Base-by-base conservation (phyloP, 148 eudicot genomes). In the Fagopyrum tataricum region DNA sequence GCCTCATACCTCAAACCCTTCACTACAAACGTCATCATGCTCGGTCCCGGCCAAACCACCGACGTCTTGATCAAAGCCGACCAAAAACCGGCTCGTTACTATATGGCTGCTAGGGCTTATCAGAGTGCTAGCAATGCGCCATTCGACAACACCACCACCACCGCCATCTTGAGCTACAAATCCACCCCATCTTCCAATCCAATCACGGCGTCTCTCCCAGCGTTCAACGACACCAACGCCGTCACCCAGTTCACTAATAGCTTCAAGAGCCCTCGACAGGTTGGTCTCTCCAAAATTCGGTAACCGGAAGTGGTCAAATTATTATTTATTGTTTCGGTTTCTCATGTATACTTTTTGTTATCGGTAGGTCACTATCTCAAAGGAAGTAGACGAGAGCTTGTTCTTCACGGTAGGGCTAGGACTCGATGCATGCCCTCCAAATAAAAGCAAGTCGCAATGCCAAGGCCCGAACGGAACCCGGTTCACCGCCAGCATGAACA, bases 101-200 rank as follows among this genome's bases (percentile, higher is more conserved):
- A 75, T 61, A 75, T 75, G 77, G 77, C 77, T 9, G 77, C 72
- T 6, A 64, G 43, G 17, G 18, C 77, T n/a, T 75, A 75, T 47
- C 67, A 46, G 14, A 75, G 72, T 23, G 58, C 44, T 61, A 24
- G 10, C 14, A 41, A 41, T 17, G 72, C 67, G 0, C 41, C 77
- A 24, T 75, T 44, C 26, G 77, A 75, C 46, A 75, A 75, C 23
- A 75, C 77, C 56, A 75, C 77, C 7, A 9, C 71, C 4, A 75
- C 77, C 47, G 77, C 77, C 59, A 75, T 75, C 39, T 41, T 75
- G 39, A 43, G 66, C 18, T 75, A 64, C 71, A 46, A 15, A 2
- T 37, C 41, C 12, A 14, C 9, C 23, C 26, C 47, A 4, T 44
- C 72, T 13, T 44, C 72, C 9, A 43, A 17, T 9, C 77, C 76